phyloP scores from a whole-genome alignment of 371 early-diverging fungal species.

The Paraphysoderma sedebokerense region DNA sequence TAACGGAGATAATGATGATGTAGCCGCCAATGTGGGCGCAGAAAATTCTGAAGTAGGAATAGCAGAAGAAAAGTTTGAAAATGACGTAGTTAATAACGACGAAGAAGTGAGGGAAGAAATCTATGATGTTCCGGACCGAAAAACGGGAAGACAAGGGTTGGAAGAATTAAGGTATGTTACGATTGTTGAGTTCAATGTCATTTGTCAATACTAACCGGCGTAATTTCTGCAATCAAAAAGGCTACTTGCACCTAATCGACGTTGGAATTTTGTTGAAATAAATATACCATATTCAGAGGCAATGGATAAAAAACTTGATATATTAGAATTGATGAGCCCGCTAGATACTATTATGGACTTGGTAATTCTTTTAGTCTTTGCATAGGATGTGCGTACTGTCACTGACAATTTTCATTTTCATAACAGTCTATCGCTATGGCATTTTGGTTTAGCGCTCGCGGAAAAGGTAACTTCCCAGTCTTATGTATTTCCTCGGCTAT shows the following conservation, averaged over 20 bases:
- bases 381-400: background rate
- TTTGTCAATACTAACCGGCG: too few species aligned
- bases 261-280: conserved; percentile 78
- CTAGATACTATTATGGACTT: conserved; percentile 86
- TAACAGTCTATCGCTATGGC: conserved; percentile 60
- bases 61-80: background rate
- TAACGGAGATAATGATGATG: background rate
- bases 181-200: too few species aligned
- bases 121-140: conserved; percentile 78
- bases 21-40: too few species aligned
- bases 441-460: conserved; percentile 87
- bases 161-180: conserved; percentile 35
- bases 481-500: too few species aligned
- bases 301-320: conserved; percentile 24
- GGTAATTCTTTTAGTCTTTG: conserved; percentile 26
- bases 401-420: background rate
- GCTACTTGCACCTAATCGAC: conserved; percentile 46
- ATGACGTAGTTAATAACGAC: background rate
- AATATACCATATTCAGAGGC: conserved; percentile 67
- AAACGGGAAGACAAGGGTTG: conserved; percentile 50
- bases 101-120: conserved; percentile 5
- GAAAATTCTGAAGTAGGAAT: conserved; percentile 1
- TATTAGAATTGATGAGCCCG: conserved; percentile 59
- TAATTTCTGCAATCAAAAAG: too few species aligned
- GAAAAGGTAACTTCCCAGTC: too few species aligned